Conservation (phyloP, 2,329 filamentous ascomycete species). For the Westerdykella ornata region DNA sequence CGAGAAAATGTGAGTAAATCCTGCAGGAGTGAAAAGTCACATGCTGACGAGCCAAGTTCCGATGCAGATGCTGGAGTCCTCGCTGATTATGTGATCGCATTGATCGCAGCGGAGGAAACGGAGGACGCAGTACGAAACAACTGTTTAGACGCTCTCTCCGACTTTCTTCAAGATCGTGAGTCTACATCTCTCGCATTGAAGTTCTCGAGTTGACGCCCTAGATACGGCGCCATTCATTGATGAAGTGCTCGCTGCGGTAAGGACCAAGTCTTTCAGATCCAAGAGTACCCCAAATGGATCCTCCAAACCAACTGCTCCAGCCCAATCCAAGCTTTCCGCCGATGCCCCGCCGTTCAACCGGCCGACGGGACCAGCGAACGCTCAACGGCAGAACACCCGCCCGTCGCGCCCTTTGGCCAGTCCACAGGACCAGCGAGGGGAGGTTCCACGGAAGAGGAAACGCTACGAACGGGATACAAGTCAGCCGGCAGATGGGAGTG, state of each 20-base stretch:
- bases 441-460: conserved; percentile 49
- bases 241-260: conserved; percentile 62
- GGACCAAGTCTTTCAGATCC: conserved; percentile 46
- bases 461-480: conserved; percentile 51
- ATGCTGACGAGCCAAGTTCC: conserved; percentile 46
- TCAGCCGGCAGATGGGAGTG: conserved; percentile 35
- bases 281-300: conserved; percentile 13
- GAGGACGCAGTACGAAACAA: conserved; percentile 58
- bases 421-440: conserved; percentile 10
- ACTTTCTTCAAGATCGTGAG: conserved; percentile 65
- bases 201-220: conserved; percentile 19
- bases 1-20: conserved; percentile 59
- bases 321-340: conserved; percentile 11
- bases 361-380: conserved; percentile 16
- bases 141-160: conserved; percentile 64
- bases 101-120: conserved; percentile 64
- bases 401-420: conserved; percentile 10
- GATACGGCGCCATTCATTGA: conserved; percentile 59
- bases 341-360: conserved; percentile 19
- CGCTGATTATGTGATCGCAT: conserved; percentile 75
- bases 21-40: background rate
- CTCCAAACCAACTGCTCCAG: conserved; percentile 17
- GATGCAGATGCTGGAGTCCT: conserved; percentile 77
- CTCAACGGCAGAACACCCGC: conserved; percentile 9
- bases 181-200: conserved; percentile 2